phyloP scores from a whole-genome alignment of 1,139 yeast genomes.

The Meyerozyma smithsonii region DNA sequence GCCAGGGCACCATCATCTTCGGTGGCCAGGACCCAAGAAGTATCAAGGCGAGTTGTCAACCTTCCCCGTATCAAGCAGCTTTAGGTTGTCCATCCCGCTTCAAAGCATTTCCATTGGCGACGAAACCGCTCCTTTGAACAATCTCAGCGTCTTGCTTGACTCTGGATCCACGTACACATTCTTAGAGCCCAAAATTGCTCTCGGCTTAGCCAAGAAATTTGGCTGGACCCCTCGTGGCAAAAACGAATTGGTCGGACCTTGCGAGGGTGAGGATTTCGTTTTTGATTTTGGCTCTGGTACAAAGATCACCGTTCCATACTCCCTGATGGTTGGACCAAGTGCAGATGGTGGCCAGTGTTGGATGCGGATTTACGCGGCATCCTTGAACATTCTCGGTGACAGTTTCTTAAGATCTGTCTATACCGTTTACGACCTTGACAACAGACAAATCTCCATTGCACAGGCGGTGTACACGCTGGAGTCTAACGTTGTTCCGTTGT shows the following conservation, averaged over 20 bases:
- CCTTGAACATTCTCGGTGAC: slow-evolving; percentile 14
- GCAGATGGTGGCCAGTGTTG: not conserved
- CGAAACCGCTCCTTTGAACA: not conserved
- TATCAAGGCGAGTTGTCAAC: slow-evolving; percentile 37
- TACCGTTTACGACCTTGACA: slow-evolving; percentile 16
- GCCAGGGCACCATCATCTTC: slow-evolving; percentile 46
- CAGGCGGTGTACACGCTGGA: slow-evolving; percentile 11
- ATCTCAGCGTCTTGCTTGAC: not conserved
- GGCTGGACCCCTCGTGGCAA: not conserved
- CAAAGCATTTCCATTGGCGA: not conserved
- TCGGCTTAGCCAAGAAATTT: not conserved
- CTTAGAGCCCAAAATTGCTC: not conserved
- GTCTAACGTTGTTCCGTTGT: slow-evolving; percentile 4
- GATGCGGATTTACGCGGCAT: not conserved
- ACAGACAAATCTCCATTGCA: slow-evolving; percentile 13
- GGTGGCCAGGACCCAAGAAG: slow-evolving; percentile 58
- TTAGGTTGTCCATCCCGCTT: not conserved
- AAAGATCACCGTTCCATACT: not conserved
- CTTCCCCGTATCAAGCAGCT: not conserved
- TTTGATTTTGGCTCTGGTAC: not conserved
- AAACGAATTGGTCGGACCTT: not conserved
- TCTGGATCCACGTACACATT: not conserved
- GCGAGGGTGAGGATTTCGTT: not conserved
- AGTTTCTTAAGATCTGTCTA: slow-evolving; percentile 19
- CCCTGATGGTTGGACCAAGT: not conserved